Percentiles rank a stretch among this genome's conserved stretches.
Conservation (phyloP, 805 yeast species). For the Lipomyces spencermartinsiae region DNA sequence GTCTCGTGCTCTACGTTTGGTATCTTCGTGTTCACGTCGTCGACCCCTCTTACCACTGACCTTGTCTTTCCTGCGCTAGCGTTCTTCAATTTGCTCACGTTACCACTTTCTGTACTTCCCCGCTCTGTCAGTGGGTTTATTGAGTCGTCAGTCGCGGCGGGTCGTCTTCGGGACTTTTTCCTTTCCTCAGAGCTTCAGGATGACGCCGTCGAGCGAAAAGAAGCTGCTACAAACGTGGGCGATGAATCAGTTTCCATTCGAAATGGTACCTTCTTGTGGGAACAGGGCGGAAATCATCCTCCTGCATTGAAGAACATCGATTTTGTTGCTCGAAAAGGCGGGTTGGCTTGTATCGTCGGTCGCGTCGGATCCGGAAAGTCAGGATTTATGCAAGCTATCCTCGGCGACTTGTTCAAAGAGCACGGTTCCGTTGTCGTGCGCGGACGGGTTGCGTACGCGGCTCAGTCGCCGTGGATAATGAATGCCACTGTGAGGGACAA, state of each 20-base stretch:
- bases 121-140: conserved; percentile 83
- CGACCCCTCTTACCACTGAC: conserved; percentile 80
- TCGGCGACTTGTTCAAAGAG: conserved; percentile 81
- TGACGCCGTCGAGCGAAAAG: conserved; percentile 67
- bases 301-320: conserved; percentile 71
- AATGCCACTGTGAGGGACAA: conserved; percentile 92
- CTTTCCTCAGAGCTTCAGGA: conserved; percentile 75
- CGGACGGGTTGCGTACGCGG: conserved; percentile 86
- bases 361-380: conserved; percentile 91
- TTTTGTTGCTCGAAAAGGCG: conserved; percentile 72
- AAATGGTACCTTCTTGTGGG: conserved; percentile 55
- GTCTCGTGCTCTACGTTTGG: conserved; percentile 92
- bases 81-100: conserved; percentile 82
- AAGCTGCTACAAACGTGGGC: conserved; percentile 71
- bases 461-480: conserved; percentile 97
- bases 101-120: conserved; percentile 93
- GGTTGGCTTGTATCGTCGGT: conserved; percentile 84
- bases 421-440: conserved; percentile 73
- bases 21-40: conserved; percentile 66
- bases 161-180: conserved; percentile 74
- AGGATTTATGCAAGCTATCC: conserved; percentile 74
- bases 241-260: conserved; percentile 58
- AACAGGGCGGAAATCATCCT: conserved; percentile 76
- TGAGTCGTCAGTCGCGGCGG: conserved; percentile 71
- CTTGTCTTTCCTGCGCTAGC: conserved; percentile 87